Conservation (phyloP, 768 basidiomycete species). For the Suillus clintonianus region DNA sequence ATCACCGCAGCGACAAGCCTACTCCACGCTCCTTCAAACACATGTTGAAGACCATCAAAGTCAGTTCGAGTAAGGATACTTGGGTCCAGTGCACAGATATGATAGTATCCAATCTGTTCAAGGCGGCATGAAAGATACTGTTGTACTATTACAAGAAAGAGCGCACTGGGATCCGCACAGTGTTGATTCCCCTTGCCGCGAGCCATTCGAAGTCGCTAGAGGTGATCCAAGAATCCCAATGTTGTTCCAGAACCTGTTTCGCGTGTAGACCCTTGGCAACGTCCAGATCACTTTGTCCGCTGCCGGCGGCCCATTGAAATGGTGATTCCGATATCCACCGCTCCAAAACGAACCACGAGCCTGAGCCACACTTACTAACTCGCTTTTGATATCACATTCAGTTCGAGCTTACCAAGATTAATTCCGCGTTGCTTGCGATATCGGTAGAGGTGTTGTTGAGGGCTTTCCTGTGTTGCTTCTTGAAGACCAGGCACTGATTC, state of each 20-base stretch:
- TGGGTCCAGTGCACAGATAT: constrained; percentile 58
- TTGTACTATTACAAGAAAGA: constrained; percentile 39
- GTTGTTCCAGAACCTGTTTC: constrained; percentile 43
- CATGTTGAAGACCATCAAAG: constrained; percentile 50
- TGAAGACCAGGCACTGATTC: not conserved
- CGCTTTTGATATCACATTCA: constrained; percentile 2
- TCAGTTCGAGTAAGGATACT: constrained; percentile 66
- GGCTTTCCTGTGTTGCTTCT: not conserved
- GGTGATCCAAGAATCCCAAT: constrained; percentile 58
- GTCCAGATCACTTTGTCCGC: constrained; percentile 70
- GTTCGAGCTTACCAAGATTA: constrained; percentile 62
- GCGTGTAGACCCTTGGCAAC: constrained; percentile 56
- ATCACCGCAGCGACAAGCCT: constrained; percentile 62
- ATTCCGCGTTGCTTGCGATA: constrained; percentile 80
- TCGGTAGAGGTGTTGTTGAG: constrained; percentile 38
- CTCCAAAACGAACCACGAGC: constrained; percentile 80
- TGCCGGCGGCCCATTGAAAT: constrained; percentile 51
- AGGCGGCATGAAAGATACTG: constrained; percentile 1
- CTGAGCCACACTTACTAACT: constrained; percentile 35
- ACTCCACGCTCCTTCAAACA: constrained; percentile 69
- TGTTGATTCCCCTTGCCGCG: constrained; percentile 52
- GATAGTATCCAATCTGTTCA: constrained; percentile 71
- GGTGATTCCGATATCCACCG: constrained; percentile 69
- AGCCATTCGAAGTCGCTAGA: constrained; percentile 59
- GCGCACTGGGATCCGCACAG: constrained; percentile 63